Percentiles rank a stretch among this genome's conserved stretches.
These are phyloP conservation scores for Geranium brycei DNA, from an alignment of 345 rosid genomes.

Conservation along the genomic window DNA sequence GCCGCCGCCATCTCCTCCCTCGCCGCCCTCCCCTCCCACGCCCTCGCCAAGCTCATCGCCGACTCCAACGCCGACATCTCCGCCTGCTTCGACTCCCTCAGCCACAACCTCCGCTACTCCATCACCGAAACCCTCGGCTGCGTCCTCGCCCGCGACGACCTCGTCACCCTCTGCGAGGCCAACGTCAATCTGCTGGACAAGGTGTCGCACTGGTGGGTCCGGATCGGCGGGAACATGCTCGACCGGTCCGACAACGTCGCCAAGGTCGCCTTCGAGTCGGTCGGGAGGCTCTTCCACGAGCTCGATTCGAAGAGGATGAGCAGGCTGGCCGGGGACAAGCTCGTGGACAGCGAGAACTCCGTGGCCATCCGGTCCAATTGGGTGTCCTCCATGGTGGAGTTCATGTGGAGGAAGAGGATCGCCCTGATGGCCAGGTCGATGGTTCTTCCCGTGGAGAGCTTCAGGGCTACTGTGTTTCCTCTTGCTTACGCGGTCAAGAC, in stretches of 20 bases:
- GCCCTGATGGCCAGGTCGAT: slow-evolving; percentile 79
- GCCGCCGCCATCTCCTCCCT: slow-evolving; percentile 84
- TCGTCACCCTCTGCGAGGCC: slow-evolving; percentile 80
- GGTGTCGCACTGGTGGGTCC: slow-evolving; percentile 79
- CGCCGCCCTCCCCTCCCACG: slow-evolving; percentile 73
- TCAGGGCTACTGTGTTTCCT: slow-evolving; percentile 76
- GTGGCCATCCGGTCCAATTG: slow-evolving; percentile 80
- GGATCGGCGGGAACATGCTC: slow-evolving; percentile 76
- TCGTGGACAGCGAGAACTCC: slow-evolving; percentile 86
- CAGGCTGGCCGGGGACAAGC: slow-evolving; percentile 88
- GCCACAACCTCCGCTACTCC: slow-evolving; percentile 71
- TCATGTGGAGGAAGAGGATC: slow-evolving; percentile 67
- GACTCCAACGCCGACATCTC: slow-evolving; percentile 64
- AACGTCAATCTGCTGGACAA: slow-evolving; percentile 71
- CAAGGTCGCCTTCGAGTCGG: slow-evolving; percentile 88
- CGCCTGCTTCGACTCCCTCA: slow-evolving; percentile 62
- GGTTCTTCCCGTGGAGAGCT: slow-evolving; percentile 75
- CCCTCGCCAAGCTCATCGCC: slow-evolving; percentile 65
- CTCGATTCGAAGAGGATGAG: slow-evolving; percentile 87
- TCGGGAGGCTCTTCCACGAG: slow-evolving; percentile 81
- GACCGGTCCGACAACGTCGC: slow-evolving; percentile 75
- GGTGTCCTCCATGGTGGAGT: slow-evolving; percentile 85
- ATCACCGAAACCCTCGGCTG: slow-evolving; percentile 87
- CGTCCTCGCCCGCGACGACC: slow-evolving; percentile 80
- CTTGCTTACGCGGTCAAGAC: slow-evolving; percentile 79